Evolutionary conservation across 192 early-diverging fungal species (phyloP).

Genomic region (Geranomyces variabilis): DNA sequence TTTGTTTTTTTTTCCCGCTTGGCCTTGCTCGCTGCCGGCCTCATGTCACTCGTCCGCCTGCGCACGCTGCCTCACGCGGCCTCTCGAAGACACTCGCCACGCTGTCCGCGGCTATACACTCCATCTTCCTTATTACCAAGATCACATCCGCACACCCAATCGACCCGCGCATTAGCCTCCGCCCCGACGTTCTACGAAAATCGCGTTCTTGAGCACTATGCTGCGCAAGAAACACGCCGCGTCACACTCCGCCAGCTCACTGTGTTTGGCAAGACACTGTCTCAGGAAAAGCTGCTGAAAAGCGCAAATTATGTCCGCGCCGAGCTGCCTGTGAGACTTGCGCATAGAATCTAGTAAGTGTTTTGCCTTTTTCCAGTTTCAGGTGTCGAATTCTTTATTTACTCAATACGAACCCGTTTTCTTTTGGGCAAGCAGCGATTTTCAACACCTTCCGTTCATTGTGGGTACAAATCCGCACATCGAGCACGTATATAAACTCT

Average conservation of each 20-base stretch:
- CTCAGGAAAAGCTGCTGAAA: constrained; percentile 77
- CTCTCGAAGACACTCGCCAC: too few relatives aligned
- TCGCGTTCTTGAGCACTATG: constrained; percentile 84
- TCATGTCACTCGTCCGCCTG: too few relatives aligned
- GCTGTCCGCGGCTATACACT: too few relatives aligned
- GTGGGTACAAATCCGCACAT: constrained; percentile 93
- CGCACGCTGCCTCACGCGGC: too few relatives aligned
- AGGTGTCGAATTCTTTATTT: background rate
- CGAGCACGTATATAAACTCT: constrained; percentile 80
- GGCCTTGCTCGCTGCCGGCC: too few relatives aligned
- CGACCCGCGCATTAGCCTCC: too few relatives aligned
- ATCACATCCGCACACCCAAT: too few relatives aligned
- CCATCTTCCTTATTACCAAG: too few relatives aligned
- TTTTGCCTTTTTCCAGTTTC: too few relatives aligned
- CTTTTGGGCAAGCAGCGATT: constrained; percentile 36
- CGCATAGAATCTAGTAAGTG: constrained; percentile 76
- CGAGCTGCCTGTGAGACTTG: constrained; percentile 87
- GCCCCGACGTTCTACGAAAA: constrained; percentile 89
- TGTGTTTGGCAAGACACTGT: constrained; percentile 87
- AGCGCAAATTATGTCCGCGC: constrained; percentile 87
- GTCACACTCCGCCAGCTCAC: constrained; percentile 90
- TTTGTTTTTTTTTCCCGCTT: too few relatives aligned
- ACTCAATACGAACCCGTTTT: background rate
- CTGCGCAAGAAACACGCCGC: constrained; percentile 71
- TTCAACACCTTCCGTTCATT: constrained; percentile 91